A percentile compares a stretch with the other conserved stretches of the same genome.
These are phyloP conservation scores for Xylaria sp. DNA, from an alignment of 2,329 filamentous ascomycete species.

Conservation along the genomic window DNA sequence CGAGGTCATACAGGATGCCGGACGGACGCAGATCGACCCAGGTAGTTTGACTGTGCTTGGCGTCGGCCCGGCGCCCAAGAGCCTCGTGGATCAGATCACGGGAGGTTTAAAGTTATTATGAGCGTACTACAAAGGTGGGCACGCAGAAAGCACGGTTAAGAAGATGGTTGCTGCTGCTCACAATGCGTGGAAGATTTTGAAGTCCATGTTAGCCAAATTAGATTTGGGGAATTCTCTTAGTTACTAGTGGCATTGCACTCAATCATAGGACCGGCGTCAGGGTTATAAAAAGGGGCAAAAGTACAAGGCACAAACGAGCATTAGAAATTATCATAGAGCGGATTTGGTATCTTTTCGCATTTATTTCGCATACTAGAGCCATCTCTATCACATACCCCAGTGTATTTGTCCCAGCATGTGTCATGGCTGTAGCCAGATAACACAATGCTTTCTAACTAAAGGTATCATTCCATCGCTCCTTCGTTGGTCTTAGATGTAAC, in stretches of 20 bases:
- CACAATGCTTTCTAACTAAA: not conserved
- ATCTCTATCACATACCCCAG: not conserved
- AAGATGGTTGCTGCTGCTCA: not conserved
- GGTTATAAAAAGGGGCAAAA: not conserved
- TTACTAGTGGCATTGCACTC: slow-evolving; percentile 2
- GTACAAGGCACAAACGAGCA: not conserved
- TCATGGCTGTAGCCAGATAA: not conserved
- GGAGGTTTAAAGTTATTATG: slow-evolving; percentile 42
- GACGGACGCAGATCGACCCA: slow-evolving; percentile 92
- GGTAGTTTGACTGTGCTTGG: slow-evolving; percentile 93
- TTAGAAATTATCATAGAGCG: not conserved
- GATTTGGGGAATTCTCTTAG: not conserved
- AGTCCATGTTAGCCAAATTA: not conserved
- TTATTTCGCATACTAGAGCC: not conserved
- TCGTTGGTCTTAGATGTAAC: not conserved
- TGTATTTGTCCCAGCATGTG: not conserved
- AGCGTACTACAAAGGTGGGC: not conserved
- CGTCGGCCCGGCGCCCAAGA: slow-evolving; percentile 81
- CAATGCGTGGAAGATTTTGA: too few species aligned
- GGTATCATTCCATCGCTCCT: too few species aligned
- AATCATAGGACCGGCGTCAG: slow-evolving; percentile 13
- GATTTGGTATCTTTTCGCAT: not conserved
- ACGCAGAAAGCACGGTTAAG: not conserved
- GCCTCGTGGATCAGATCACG: slow-evolving; percentile 78
- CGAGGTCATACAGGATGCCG: slow-evolving; percentile 92